A percentile compares a stretch with the other conserved stretches of the same genome.
phyloP scores from a whole-genome alignment of 163 green algal species.

The Prototheca wickerhamii region DNA sequence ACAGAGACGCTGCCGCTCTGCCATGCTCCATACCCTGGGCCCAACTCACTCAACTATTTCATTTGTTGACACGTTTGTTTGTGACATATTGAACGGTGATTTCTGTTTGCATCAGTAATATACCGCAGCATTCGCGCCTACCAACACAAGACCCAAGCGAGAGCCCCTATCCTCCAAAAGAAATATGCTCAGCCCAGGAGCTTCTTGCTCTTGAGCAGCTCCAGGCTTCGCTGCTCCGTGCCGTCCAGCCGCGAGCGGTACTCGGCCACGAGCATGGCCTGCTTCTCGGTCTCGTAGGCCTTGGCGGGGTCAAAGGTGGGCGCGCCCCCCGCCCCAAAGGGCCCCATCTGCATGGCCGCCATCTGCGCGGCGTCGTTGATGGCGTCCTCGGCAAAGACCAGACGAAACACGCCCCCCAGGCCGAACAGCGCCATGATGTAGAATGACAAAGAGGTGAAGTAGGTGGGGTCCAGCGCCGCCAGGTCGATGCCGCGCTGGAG shows the following conservation, averaged over 20 bases:
- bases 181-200: neutral
- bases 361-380: slow-evolving; percentile 75
- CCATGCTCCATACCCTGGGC: no score
- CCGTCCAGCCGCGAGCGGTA: slow-evolving; percentile 60
- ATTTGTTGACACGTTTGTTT: no score
- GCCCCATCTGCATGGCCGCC: slow-evolving; percentile 44
- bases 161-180: no score
- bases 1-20: no score
- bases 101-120: no score
- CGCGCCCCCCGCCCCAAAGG: slow-evolving; percentile 1
- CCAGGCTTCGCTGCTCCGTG: slow-evolving; percentile 27
- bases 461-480: slow-evolving; percentile 79
- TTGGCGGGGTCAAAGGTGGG: slow-evolving; percentile 50
- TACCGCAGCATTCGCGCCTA: no score
- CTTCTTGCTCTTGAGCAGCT: no score
- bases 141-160: no score
- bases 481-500: slow-evolving; percentile 95
- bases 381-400: slow-evolving; percentile 79
- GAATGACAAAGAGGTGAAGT: slow-evolving; percentile 90
- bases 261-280: slow-evolving; percentile 40
- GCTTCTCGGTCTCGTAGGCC: slow-evolving; percentile 58
- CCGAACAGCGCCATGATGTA: slow-evolving; percentile 97
- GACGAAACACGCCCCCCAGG: slow-evolving; percentile 72
- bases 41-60: no score
- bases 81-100: no score